A percentile compares a stretch with the other conserved stretches of the same genome.
phyloP scores from a whole-genome alignment of 441 rosid species.

The Adansonia madagascariensis region DNA sequence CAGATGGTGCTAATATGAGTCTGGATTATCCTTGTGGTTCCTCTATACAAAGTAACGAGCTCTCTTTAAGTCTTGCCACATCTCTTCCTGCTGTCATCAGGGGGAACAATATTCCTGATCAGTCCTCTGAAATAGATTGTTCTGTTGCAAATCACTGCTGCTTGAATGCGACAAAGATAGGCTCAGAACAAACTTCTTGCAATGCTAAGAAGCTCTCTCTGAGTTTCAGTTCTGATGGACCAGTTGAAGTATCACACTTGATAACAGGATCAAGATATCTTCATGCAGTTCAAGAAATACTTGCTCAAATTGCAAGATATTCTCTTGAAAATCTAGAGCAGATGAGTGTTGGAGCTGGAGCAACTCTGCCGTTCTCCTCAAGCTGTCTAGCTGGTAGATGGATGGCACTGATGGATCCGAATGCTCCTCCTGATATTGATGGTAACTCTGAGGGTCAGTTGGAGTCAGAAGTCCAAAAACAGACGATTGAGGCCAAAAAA shows the following conservation, averaged over 20 bases:
- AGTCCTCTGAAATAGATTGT: slow-evolving; percentile 55
- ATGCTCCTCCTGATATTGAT: slow-evolving; percentile 38
- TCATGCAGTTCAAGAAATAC: slow-evolving; percentile 76
- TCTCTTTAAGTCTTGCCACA: slow-evolving; percentile 78
- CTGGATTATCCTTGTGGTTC: slow-evolving; percentile 33
- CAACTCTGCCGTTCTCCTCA: slow-evolving; percentile 31
- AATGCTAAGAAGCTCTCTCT: slow-evolving; percentile 58
- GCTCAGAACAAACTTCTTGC: slow-evolving; percentile 60
- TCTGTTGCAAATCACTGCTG: slow-evolving; percentile 38
- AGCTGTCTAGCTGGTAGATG: slow-evolving; percentile 32
- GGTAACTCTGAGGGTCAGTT: slow-evolving; percentile 31
- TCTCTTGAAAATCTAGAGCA: slow-evolving; percentile 61
- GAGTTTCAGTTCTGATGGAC: slow-evolving; percentile 41
- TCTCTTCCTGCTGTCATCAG: slow-evolving; percentile 42
- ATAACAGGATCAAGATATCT: slow-evolving; percentile 69
- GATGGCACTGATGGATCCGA: slow-evolving; percentile 23
- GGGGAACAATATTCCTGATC: slow-evolving; percentile 50
- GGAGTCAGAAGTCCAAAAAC: slow-evolving; percentile 39
- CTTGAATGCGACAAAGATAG: slow-evolving; percentile 41
- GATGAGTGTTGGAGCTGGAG: slow-evolving; percentile 34
- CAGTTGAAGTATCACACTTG: slow-evolving; percentile 45
- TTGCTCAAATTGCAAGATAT: slow-evolving; percentile 75
- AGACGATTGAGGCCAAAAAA: slow-evolving; percentile 58
- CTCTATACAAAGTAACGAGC: slow-evolving; percentile 50
- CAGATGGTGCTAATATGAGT: slow-evolving; percentile 39